Evolutionary conservation across 805 yeast genomes (phyloP).

Genomic region (Wickerhamomyces rabaulensis): DNA sequence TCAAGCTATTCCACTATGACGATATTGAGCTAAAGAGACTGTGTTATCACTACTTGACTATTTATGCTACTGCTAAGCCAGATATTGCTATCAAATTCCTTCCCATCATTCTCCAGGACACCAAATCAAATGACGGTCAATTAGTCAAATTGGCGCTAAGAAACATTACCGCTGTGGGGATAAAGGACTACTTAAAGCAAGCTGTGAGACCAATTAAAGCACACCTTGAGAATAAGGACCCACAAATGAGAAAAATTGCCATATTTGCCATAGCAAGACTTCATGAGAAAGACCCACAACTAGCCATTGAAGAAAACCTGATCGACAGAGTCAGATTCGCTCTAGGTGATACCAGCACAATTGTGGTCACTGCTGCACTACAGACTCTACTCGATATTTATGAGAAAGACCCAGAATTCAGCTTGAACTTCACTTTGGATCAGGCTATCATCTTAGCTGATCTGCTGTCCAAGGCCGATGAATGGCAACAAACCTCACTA

Average conservation of each 20-base stretch:
- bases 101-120: conserved; percentile 49
- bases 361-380: conserved; percentile 67
- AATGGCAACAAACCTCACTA: conserved; percentile 72
- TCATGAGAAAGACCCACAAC: conserved; percentile 47
- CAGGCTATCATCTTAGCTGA: conserved; percentile 40
- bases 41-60: conserved; percentile 60
- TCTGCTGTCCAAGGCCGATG: conserved; percentile 22
- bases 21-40: conserved; percentile 70
- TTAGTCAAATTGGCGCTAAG: conserved; percentile 58
- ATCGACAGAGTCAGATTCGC: conserved; percentile 45
- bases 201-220: conserved; percentile 35
- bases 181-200: conserved; percentile 44
- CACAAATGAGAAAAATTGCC: conserved; percentile 64
- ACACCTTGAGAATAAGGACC: conserved; percentile 42
- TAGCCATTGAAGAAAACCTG: conserved; percentile 39
- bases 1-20: conserved; percentile 44
- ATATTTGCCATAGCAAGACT: conserved; percentile 64
- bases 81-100: conserved; percentile 50
- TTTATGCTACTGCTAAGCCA: conserved; percentile 57
- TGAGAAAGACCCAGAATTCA: conserved; percentile 45
- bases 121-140: conserved; percentile 39
- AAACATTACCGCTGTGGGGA: conserved; percentile 56
- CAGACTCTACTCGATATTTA: conserved; percentile 63
- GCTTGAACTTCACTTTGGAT: conserved; percentile 45
- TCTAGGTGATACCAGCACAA: conserved; percentile 50